Percentiles rank a stretch among this genome's conserved stretches.
These are phyloP conservation scores for Penicillium sclerotiorum DNA, from an alignment of 2,329 filamentous ascomycete species.

Conservation along the genomic window DNA sequence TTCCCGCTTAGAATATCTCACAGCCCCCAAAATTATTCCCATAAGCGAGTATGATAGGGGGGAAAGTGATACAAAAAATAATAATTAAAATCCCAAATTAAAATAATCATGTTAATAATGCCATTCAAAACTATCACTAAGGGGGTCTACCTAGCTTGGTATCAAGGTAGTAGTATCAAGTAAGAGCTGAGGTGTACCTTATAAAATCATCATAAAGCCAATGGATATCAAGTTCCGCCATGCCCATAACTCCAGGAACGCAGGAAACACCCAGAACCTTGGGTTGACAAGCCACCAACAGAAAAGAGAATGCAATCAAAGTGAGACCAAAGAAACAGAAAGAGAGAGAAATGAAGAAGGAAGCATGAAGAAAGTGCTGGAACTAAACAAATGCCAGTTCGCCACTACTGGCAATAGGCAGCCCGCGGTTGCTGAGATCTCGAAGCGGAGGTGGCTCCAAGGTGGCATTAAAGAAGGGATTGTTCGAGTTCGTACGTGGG, in stretches of 20 bases:
- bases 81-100: too few species aligned
- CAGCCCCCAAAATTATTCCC: too few species aligned
- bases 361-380: background rate
- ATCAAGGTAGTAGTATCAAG: background rate
- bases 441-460: conserved; percentile 21
- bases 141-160: background rate
- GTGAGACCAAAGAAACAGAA: conserved; percentile 4
- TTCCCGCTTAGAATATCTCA: background rate
- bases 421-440: conserved; percentile 16
- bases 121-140: background rate
- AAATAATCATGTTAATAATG: background rate
- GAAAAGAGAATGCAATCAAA: too few species aligned
- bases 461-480: conserved; percentile 13
- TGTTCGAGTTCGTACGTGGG: conserved; percentile 10
- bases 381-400: conserved; percentile 29
- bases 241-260: conserved; percentile 26
- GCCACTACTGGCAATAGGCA: conserved; percentile 27
- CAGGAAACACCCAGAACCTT: too few species aligned
- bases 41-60: too few species aligned
- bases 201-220: conserved; percentile 19
- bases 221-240: conserved; percentile 31
- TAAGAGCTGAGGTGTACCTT: background rate
- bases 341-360: background rate
- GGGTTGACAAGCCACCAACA: too few species aligned
- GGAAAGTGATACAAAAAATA: too few species aligned